Percentiles rank a stretch among this genome's conserved stretches.
Conservation (phyloP, 768 basidiomycete genomes). For the Boletus tomentosulus region DNA sequence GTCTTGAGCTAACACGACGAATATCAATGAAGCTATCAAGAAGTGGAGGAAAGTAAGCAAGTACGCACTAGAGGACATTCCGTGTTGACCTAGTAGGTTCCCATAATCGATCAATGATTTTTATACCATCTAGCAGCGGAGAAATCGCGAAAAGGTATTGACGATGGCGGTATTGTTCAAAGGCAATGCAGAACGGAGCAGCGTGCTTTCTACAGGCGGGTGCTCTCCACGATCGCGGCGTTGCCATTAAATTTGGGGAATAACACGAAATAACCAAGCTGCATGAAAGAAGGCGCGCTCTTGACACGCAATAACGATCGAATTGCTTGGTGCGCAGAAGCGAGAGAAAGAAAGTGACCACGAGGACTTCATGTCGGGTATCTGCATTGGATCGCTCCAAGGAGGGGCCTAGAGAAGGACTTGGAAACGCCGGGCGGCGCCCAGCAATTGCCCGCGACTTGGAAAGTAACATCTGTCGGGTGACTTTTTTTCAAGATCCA, state of each 20-base stretch:
- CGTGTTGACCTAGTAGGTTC: constrained; percentile 9
- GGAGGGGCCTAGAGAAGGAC: constrained; percentile 20
- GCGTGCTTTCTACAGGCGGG: constrained; percentile 17
- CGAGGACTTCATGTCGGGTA: constrained; percentile 37
- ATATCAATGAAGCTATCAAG: background rate
- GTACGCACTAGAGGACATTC: constrained; percentile 22
- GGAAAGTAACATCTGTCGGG: constrained; percentile 4
- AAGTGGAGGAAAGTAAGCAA: constrained; percentile 4
- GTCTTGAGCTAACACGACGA: constrained; percentile 24
- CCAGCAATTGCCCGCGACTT: constrained; percentile 12
- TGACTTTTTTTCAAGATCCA: background rate
- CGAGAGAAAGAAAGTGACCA: constrained; percentile 27
- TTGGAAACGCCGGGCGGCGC: constrained; percentile 22
- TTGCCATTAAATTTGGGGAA: constrained; percentile 23
- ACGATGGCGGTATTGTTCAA: constrained; percentile 22
- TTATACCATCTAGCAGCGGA: constrained; percentile 26
- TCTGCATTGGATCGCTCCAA: constrained; percentile 34
- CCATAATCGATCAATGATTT: constrained; percentile 17
- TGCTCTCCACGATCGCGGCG: constrained; percentile 29
- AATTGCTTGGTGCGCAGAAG: constrained; percentile 30
- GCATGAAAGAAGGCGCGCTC: constrained; percentile 31
- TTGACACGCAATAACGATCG: constrained; percentile 34
- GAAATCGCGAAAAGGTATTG: constrained; percentile 15
- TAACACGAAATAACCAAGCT: constrained; percentile 27
- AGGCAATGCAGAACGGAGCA: constrained; percentile 30